Percentiles rank a stretch among this genome's conserved stretches.
phyloP scores from a whole-genome alignment of 2,329 filamentous ascomycete genomes.

The Aspergillus fructus region DNA sequence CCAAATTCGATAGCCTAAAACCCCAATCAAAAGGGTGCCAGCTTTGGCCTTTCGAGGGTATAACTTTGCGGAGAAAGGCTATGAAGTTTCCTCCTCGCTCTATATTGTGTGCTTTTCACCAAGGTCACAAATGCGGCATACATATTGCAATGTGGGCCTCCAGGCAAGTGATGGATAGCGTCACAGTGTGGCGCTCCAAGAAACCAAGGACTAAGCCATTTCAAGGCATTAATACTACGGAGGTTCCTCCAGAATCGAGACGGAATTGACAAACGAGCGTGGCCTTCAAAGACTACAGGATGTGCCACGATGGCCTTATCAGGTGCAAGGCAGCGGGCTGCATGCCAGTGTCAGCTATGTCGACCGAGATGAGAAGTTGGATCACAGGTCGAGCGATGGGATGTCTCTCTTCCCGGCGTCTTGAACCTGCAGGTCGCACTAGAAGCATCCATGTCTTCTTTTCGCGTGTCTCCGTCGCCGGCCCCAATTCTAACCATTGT shows the following conservation, averaged over 20 bases:
- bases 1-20: too few species aligned
- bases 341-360: constrained; percentile 1
- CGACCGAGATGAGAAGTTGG: neutral
- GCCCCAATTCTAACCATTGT: constrained; percentile 19
- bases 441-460: constrained; percentile 5
- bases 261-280: neutral
- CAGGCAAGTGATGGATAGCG: neutral
- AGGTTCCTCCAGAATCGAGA: neutral
- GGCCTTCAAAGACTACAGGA: neutral
- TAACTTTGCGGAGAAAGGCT: too few species aligned
- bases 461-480: constrained; percentile 12
- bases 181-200: neutral
- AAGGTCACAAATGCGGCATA: too few species aligned
- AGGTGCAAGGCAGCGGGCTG: neutral
- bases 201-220: constrained; percentile 1
- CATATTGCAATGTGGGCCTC: too few species aligned
- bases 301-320: neutral
- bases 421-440: neutral
- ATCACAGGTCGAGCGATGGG: neutral
- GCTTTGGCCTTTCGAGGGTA: too few species aligned
- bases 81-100: too few species aligned
- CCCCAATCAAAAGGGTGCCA: too few species aligned
- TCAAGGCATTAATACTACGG: neutral
- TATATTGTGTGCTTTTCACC: too few species aligned
- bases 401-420: neutral